Conservation (phyloP, 1,139 yeast genomes). For the Suhomyces choctaworum region DNA sequence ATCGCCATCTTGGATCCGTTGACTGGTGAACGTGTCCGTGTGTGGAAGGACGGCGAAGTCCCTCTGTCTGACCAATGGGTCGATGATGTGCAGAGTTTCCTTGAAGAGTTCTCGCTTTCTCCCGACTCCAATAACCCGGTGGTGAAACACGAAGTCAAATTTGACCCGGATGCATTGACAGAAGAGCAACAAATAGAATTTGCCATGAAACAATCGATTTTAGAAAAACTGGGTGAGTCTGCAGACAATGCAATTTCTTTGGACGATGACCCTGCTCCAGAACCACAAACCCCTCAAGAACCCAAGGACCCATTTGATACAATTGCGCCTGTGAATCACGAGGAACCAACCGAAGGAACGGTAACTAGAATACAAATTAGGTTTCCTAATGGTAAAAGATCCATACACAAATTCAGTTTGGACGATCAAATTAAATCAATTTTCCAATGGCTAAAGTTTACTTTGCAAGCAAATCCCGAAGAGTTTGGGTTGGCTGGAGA, state of each 20-base stretch:
- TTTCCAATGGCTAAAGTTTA: constrained; percentile 53
- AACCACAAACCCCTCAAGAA: constrained; percentile 12
- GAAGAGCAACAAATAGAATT: constrained; percentile 85
- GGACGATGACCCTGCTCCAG: constrained; percentile 18
- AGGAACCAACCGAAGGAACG: constrained; percentile 62
- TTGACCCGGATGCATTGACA: constrained; percentile 63
- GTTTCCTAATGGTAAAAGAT: constrained; percentile 80
- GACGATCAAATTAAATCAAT: constrained; percentile 41
- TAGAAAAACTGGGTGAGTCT: constrained; percentile 22
- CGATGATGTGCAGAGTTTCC: constrained; percentile 57
- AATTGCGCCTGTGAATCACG: constrained; percentile 50
- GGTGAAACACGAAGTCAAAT: constrained; percentile 51
- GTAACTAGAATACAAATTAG: constrained; percentile 84
- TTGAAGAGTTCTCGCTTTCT: constrained; percentile 63
- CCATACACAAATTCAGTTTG: constrained; percentile 68
- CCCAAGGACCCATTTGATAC: constrained; percentile 34
- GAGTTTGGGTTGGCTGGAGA: constrained; percentile 47
- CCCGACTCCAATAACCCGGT: constrained; percentile 70
- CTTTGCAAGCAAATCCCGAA: constrained; percentile 50
- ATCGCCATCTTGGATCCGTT: constrained; percentile 91
- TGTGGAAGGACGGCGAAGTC: constrained; percentile 63
- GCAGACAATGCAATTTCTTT: constrained; percentile 32
- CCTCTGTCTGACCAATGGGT: constrained; percentile 62
- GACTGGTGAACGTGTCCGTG: constrained; percentile 83
- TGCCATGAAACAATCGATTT: constrained; percentile 70